phyloP scores from a whole-genome alignment of 306 rosid species.

The Crataegus laevigata region DNA sequence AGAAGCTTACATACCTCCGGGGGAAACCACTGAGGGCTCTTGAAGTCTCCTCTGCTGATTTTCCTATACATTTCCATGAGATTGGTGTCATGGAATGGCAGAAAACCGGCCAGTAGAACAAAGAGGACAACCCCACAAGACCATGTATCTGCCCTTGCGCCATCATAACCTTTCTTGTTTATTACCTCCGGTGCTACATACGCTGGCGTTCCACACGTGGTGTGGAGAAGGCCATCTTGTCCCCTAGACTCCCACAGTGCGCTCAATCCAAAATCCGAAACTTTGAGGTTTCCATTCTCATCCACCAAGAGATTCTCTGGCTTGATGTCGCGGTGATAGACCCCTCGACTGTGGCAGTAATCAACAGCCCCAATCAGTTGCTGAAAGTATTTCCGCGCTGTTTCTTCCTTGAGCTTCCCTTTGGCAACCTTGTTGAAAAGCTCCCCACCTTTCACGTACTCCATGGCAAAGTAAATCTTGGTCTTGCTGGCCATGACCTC shows the following conservation, averaged over 20 bases:
- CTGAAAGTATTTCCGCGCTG: slow-evolving; percentile 53
- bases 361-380: slow-evolving; percentile 57
- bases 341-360: slow-evolving; percentile 54
- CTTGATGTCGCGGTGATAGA: slow-evolving; percentile 56
- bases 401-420: slow-evolving; percentile 50
- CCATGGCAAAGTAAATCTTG: slow-evolving; percentile 62
- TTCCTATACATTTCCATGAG: slow-evolving; percentile 52
- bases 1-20: slow-evolving; percentile 42
- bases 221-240: slow-evolving; percentile 53
- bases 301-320: slow-evolving; percentile 58
- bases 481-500: slow-evolving; percentile 70
- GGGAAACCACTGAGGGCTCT: slow-evolving; percentile 51
- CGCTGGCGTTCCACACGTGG: slow-evolving; percentile 59
- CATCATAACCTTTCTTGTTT: slow-evolving; percentile 57
- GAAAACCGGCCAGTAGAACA: slow-evolving; percentile 60
- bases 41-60: slow-evolving; percentile 49
- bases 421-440: slow-evolving; percentile 41
- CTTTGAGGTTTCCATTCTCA: slow-evolving; percentile 55
- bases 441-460: slow-evolving; percentile 55
- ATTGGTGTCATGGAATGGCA: slow-evolving; percentile 55
- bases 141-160: slow-evolving; percentile 69
- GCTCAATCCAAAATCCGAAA: slow-evolving; percentile 55
- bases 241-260: slow-evolving; percentile 39
- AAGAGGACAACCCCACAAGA: slow-evolving; percentile 70
- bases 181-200: slow-evolving; percentile 65